A percentile compares a stretch with the other conserved stretches of the same genome.
phyloP scores from a whole-genome alignment of 2,329 filamentous ascomycete species.

The Aspergillus fischeri region DNA sequence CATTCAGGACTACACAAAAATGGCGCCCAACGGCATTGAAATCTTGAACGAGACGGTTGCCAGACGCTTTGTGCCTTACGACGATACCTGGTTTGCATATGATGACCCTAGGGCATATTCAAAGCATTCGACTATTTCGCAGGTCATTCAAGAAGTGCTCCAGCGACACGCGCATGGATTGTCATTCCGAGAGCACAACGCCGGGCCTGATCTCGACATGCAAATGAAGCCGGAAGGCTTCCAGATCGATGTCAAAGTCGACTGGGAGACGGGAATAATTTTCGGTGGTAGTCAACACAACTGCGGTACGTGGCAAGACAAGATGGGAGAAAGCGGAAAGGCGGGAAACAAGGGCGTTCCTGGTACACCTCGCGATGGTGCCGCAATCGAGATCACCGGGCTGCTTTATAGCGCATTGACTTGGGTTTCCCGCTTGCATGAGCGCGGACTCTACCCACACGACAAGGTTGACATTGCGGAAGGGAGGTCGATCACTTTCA shows the following conservation, averaged over 20 bases:
- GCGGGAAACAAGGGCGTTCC: conserved; percentile 90
- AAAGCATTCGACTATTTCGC: conserved; percentile 73
- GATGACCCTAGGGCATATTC: conserved; percentile 85
- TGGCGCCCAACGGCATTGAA: conserved; percentile 70
- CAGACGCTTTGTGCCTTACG: conserved; percentile 86
- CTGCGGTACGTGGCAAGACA: conserved; percentile 99
- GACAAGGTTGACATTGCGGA: conserved; percentile 65
- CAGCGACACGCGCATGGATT: conserved; percentile 88
- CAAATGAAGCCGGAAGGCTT: conserved; percentile 95
- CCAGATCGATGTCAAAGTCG: conserved; percentile 82
- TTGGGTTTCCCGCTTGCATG: conserved; percentile 69
- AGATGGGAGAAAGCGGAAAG: conserved; percentile 96
- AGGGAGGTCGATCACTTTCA: conserved; percentile 62
- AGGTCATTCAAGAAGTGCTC: conserved; percentile 88
- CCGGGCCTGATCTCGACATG: conserved; percentile 78
- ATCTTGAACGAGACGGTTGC: conserved; percentile 74
- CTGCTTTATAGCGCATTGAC: conserved; percentile 82
- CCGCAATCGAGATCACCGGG: conserved; percentile 91
- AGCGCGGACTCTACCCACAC: conserved; percentile 67
- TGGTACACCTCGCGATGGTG: conserved; percentile 93
- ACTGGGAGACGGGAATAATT: conserved; percentile 86
- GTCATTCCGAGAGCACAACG: conserved; percentile 91
- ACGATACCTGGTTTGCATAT: conserved; percentile 87
- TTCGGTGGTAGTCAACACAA: conserved; percentile 93
- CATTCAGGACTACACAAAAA: conserved; percentile 85